phyloP scores from a whole-genome alignment of 768 basidiomycete species.

The Hysterangium stoloniferum region DNA sequence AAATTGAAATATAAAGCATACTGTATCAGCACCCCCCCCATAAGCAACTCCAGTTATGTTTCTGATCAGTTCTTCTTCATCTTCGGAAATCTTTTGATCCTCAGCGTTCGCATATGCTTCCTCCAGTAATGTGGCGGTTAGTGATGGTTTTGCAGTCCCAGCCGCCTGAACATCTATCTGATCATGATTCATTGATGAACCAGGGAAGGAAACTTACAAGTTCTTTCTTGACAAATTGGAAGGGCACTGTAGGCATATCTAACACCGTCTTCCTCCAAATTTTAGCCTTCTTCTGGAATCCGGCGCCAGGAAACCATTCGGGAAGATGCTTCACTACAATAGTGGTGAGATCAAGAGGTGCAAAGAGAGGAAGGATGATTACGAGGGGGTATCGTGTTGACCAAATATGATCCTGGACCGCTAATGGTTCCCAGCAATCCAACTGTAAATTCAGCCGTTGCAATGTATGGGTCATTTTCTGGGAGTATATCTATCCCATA shows the following conservation, averaged over 20 bases:
- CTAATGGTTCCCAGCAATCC: slow-evolving; percentile 44
- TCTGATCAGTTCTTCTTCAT: slow-evolving; percentile 9
- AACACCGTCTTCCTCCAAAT: slow-evolving; percentile 31
- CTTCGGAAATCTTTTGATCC: not conserved
- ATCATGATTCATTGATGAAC: too few species aligned
- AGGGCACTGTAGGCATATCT: not conserved
- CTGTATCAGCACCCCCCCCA: slow-evolving; percentile 10
- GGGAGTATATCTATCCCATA: slow-evolving; percentile 35
- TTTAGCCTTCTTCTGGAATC: slow-evolving; percentile 56
- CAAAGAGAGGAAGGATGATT: slow-evolving; percentile 17
- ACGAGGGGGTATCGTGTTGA: slow-evolving; percentile 39
- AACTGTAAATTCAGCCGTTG: slow-evolving; percentile 43
- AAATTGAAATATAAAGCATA: too few species aligned
- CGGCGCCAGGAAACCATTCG: slow-evolving; percentile 57
- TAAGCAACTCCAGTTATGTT: slow-evolving; percentile 6
- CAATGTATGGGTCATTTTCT: slow-evolving; percentile 39
- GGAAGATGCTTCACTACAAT: slow-evolving; percentile 40
- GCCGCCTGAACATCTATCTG: not conserved
- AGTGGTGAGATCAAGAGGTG: not conserved
- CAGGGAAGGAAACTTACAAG: not conserved
- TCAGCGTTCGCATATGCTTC: not conserved
- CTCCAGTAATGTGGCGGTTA: not conserved
- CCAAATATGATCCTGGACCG: slow-evolving; percentile 46
- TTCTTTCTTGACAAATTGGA: not conserved
- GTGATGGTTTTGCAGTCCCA: not conserved